These are phyloP conservation scores for Hysterangium stoloniferum DNA, from an alignment of 768 basidiomycete species.

Conservation along the genomic window DNA sequence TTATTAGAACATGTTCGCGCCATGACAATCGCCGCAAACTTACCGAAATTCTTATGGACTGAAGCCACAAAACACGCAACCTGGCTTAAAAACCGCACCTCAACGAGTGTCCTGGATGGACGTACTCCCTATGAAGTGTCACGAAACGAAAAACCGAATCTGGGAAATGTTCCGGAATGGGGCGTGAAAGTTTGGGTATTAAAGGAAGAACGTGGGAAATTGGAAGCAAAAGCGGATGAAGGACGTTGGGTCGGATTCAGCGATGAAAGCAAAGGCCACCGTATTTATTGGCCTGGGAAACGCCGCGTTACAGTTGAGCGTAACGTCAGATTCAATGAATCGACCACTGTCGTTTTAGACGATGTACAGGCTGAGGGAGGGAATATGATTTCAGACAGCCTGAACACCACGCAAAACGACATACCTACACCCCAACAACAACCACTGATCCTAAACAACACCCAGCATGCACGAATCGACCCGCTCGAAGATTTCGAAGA, in stretches of 20 bases:
- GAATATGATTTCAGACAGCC: neutral
- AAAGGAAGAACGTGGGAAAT: conserved; percentile 19
- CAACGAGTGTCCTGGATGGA: conserved; percentile 19
- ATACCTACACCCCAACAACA: too few relatives aligned
- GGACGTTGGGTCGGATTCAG: conserved; percentile 31
- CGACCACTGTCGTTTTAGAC: conserved; percentile 9
- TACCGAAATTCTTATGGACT: conserved; percentile 33
- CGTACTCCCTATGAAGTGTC: conserved; percentile 10
- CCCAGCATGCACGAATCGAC: too few relatives aligned
- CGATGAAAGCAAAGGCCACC: conserved; percentile 21
- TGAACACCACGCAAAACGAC: neutral
- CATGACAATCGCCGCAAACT: conserved; percentile 26
- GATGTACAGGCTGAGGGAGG: conserved; percentile 18
- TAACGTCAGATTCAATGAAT: conserved; percentile 16
- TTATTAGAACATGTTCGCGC: conserved; percentile 28
- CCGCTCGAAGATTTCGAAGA: too few relatives aligned
- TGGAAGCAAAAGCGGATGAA: conserved; percentile 20
- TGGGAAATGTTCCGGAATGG: conserved; percentile 16
- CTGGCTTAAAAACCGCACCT: conserved; percentile 30
- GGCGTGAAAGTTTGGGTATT: conserved; percentile 21
- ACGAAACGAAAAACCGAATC: neutral
- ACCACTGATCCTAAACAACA: too few relatives aligned
- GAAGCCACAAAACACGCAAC: conserved; percentile 27
- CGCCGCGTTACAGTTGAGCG: conserved; percentile 20
- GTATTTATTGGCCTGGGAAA: conserved; percentile 28